Percentiles rank a stretch among this genome's conserved stretches.
These are phyloP conservation scores for Aspergillus tamarii DNA, from an alignment of 2,329 filamentous ascomycete species.

Conservation along the genomic window DNA sequence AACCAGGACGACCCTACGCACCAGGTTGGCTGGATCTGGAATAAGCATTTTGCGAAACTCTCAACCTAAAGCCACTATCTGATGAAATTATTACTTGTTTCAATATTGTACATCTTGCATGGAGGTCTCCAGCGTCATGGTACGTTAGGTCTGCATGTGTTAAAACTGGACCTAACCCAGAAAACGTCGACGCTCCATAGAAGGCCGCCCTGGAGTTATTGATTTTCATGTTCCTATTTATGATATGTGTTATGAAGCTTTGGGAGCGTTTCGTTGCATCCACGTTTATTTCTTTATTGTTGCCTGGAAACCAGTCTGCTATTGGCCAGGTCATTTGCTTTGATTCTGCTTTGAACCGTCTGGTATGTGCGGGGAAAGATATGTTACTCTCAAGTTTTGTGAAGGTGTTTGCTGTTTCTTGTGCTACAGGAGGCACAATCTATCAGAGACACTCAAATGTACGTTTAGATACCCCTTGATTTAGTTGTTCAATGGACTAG, in stretches of 20 bases:
- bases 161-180: background rate
- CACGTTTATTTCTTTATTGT: slow-evolving; percentile 8
- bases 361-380: background rate
- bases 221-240: slow-evolving; percentile 10
- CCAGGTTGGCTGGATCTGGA: slow-evolving; percentile 97
- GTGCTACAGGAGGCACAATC: background rate
- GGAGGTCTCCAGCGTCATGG: background rate
- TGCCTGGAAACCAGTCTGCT: background rate
- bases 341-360: background rate
- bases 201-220: background rate
- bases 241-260: slow-evolving; percentile 3
- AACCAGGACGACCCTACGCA: slow-evolving; percentile 88
- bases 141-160: background rate
- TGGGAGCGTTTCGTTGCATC: slow-evolving; percentile 5
- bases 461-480: slow-evolving; percentile 40
- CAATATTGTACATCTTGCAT: slow-evolving; percentile 13
- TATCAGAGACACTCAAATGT: slow-evolving; percentile 24
- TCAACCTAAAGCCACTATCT: slow-evolving; percentile 20
- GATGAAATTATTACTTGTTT: slow-evolving; percentile 1
- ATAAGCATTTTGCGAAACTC: slow-evolving; percentile 84
- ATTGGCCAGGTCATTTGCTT: background rate
- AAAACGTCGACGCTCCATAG: background rate
- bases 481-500: background rate
- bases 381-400: background rate
- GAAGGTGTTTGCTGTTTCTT: background rate